Percentiles rank a stretch among this genome's conserved stretches.
Evolutionary conservation across 495 filamentous ascomycete species (phyloP).

Genomic region (Trichoderma orchidacearum): DNA sequence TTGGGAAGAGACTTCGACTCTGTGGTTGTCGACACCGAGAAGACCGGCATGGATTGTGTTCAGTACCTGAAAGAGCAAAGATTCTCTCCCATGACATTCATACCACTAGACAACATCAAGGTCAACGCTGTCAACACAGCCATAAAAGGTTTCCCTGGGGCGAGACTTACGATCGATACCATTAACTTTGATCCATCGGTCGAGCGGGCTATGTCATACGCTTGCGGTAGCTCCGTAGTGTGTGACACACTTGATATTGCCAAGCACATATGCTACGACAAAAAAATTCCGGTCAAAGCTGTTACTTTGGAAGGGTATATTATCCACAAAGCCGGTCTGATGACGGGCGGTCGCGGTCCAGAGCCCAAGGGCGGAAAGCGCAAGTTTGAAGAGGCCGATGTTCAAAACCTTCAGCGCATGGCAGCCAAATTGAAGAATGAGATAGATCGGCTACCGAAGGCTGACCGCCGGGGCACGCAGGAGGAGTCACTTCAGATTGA

Average conservation of each 20-base stretch:
- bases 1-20: constrained; percentile 88
- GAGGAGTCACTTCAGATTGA: constrained; percentile 76
- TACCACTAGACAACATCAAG: constrained; percentile 94
- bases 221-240: constrained; percentile 90
- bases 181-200: constrained; percentile 83
- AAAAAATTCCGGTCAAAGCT: constrained; percentile 77
- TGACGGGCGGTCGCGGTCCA: constrained; percentile 83
- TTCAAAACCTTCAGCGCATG: constrained; percentile 60
- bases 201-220: constrained; percentile 85
- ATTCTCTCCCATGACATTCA: constrained; percentile 74
- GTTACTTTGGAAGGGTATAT: constrained; percentile 86
- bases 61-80: constrained; percentile 86
- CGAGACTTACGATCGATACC: constrained; percentile 84
- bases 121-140: constrained; percentile 78
- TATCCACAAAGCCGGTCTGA: constrained; percentile 92
- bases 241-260: constrained; percentile 79
- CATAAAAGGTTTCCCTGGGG: constrained; percentile 74
- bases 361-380: constrained; percentile 60
- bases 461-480: constrained; percentile 53
- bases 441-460: constrained; percentile 60
- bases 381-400: constrained; percentile 78
- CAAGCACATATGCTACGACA: constrained; percentile 78
- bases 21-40: constrained; percentile 92
- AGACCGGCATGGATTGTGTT: constrained; percentile 86
- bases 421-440: constrained; percentile 58